Conservation (phyloP, 1,284 basidiomycete genomes). For the Pyrrhoderma noxium region DNA sequence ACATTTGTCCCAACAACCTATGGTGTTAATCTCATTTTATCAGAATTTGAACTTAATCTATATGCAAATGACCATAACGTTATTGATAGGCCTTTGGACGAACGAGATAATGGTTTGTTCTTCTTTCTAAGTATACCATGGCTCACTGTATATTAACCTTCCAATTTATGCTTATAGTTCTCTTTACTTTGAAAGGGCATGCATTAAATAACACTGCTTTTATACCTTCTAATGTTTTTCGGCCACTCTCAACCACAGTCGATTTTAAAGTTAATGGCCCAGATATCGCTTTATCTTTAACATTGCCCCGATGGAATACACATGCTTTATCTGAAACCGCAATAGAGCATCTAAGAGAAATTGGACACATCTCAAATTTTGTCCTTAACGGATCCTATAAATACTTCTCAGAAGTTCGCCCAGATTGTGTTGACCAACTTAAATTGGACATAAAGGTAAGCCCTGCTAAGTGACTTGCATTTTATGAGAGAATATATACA, state of each 20-base stretch:
- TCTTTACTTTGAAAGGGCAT: constrained; percentile 61
- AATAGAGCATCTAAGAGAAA: constrained; percentile 37
- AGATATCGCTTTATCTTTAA: constrained; percentile 51
- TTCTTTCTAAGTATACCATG: background rate
- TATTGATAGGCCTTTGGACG: constrained; percentile 76
- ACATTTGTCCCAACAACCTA: constrained; percentile 83
- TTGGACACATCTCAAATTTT: constrained; percentile 56
- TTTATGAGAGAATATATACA: no score
- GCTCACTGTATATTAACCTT: constrained; percentile 1
- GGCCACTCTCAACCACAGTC: constrained; percentile 62
- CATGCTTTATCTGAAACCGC: constrained; percentile 55
- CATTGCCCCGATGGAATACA: constrained; percentile 84
- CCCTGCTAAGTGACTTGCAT: background rate
- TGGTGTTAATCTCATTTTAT: constrained; percentile 58
- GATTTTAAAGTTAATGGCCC: constrained; percentile 61
- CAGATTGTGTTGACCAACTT: constrained; percentile 74
- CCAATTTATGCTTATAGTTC: constrained; percentile 38
- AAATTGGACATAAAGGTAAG: constrained; percentile 61
- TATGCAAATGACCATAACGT: constrained; percentile 95
- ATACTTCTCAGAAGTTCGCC: constrained; percentile 59
- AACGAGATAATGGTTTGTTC: constrained; percentile 70
- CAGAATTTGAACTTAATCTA: constrained; percentile 72
- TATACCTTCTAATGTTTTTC: constrained; percentile 67
- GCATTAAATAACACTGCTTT: constrained; percentile 43
- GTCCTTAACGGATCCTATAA: constrained; percentile 65